A percentile compares a stretch with the other conserved stretches of the same genome.
Evolutionary conservation across 768 basidiomycete species (phyloP).

Genomic region (Lactarius deliciosus): DNA sequence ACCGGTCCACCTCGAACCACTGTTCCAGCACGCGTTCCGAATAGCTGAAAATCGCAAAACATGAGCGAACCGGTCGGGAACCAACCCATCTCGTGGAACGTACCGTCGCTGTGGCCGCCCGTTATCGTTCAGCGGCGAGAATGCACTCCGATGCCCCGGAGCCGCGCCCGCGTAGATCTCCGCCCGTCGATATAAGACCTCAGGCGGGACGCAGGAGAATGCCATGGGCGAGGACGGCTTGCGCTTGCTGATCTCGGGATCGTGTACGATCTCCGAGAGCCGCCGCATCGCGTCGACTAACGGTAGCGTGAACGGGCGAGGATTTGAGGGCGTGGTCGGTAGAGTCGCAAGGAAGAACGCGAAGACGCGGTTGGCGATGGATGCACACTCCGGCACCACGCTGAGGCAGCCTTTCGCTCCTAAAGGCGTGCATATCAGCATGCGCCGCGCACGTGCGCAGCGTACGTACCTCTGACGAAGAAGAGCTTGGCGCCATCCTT

Average conservation of each 20-base stretch:
- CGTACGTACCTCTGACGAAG: conserved; percentile 23
- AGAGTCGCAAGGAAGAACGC: conserved; percentile 29
- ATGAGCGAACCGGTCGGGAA: neutral
- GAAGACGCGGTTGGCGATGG: conserved; percentile 32
- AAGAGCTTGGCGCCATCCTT: conserved; percentile 28
- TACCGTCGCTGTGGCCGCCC: conserved; percentile 29
- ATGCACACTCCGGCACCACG: conserved; percentile 29
- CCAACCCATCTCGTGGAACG: neutral
- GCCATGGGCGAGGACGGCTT: conserved; percentile 26
- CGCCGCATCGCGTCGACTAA: conserved; percentile 19
- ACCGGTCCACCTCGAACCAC: conserved; percentile 28
- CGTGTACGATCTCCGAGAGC: conserved; percentile 18
- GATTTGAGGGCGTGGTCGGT: conserved; percentile 21
- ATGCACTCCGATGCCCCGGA: conserved; percentile 23
- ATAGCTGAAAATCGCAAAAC: conserved; percentile 18
- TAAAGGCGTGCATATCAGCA: conserved; percentile 10
- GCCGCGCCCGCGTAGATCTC: conserved; percentile 13
- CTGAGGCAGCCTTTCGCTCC: conserved; percentile 27
- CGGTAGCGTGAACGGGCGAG: neutral
- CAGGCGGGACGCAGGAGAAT: conserved; percentile 25
- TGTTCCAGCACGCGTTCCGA: conserved; percentile 28
- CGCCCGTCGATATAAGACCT: conserved; percentile 2
- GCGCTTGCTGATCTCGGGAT: conserved; percentile 12
- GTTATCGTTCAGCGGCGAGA: conserved; percentile 24
- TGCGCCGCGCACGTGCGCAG: neutral